A percentile compares a stretch with the other conserved stretches of the same genome.
Conservation (phyloP, 2,329 filamentous ascomycete genomes). For the Sporothrix globosa region DNA sequence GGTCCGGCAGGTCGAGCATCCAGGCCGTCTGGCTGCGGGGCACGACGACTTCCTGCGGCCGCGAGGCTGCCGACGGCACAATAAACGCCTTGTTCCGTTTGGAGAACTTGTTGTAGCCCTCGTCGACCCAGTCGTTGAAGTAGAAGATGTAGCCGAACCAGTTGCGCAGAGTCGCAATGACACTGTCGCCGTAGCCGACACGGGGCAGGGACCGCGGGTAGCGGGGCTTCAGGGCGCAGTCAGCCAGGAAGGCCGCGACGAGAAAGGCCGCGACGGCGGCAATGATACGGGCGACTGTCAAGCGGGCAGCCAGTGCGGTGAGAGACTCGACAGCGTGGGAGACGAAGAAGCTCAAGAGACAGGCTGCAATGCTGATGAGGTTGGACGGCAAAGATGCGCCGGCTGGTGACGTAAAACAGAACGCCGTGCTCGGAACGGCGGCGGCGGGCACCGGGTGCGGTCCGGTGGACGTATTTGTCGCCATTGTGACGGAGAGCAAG, state of each 20-base stretch:
- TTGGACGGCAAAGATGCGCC: background rate
- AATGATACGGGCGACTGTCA: conserved; percentile 43
- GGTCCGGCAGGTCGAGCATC: conserved; percentile 54
- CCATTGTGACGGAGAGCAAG: background rate
- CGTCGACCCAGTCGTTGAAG: conserved; percentile 48
- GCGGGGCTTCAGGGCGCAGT: conserved; percentile 46
- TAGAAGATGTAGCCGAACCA: conserved; percentile 46
- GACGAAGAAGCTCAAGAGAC: background rate
- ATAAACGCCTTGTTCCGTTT: conserved; percentile 50
- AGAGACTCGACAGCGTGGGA: background rate
- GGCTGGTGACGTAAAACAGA: background rate
- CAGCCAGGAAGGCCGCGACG: conserved; percentile 47
- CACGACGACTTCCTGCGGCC: conserved; percentile 51
- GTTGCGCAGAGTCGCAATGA: conserved; percentile 47
- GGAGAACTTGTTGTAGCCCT: conserved; percentile 52
- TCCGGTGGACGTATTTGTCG: conserved; percentile 1
- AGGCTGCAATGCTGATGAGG: background rate
- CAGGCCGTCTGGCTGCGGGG: conserved; percentile 50
- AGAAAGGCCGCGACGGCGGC: conserved; percentile 43
- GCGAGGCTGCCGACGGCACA: conserved; percentile 48
- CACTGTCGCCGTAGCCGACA: conserved; percentile 47
- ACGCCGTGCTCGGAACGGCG: background rate
- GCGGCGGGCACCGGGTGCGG: conserved; percentile 11
- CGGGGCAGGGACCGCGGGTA: conserved; percentile 49
- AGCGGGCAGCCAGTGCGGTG: background rate